Evolutionary conservation across 352 stramenopile species (phyloP), one percentile per base, ranked within the genome.

Genomic region (Pythium rishiriense): DNA sequence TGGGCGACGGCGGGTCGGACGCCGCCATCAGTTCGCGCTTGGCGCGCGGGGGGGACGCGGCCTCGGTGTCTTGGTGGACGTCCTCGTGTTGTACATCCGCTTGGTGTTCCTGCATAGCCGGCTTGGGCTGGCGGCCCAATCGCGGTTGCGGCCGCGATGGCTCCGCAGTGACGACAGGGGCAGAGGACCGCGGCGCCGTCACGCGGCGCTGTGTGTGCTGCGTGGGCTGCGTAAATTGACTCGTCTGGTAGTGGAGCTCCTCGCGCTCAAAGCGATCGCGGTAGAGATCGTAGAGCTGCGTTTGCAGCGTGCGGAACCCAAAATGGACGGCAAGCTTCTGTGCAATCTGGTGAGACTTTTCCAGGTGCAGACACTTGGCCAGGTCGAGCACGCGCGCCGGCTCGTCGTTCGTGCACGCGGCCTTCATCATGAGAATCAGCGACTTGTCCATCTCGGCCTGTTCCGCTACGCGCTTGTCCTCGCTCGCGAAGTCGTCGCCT

Each of bases 351-450:
- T 92, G 83, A 0, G 81, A 92, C 55, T 95, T 95, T 42, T 93
- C 83, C 1, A 95, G 58, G 59, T 89, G 76, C 25, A 95, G 64
- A 51, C 86, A 95, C 71, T 90, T 90, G 58, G 84, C 84, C 60
- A 95, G 64, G 54, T 93, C 86, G 10, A 93, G 56, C 39, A 90
- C 83, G 17, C 82, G 78, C 24, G 79, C 75, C 19, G 84, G 74
- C 47, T 91, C 74, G 60, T 95, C 86, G 35, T 75, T 81, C 17
- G 68, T 75, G 55, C 79, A 95, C 24, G 83, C 83, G 6, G 70
- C 78, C 60, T 95, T 91, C 81, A 95, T 89, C 72, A 93, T 90
- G 11, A 95, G 54, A 55, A 95, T 90, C 26, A 95, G 66, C 1
- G 80, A 62, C 69, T 95, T 95, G 62, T 95, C 86, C 78, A 91